Base-by-base conservation (phyloP, 192 early-diverging fungal species). In the Umbelopsis sp. region DNA sequence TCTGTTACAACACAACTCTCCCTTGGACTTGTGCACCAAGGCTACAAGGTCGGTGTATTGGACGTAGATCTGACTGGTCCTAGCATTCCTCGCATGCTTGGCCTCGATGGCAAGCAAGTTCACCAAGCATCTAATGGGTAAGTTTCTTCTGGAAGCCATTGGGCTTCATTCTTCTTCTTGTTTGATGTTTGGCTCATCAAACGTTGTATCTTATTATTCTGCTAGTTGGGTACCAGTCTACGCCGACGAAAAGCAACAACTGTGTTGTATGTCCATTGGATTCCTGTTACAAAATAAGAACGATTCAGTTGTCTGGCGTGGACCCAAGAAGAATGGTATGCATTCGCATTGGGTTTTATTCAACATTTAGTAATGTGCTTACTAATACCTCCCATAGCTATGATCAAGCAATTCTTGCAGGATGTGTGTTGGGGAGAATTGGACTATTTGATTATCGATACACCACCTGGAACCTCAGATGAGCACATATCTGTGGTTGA, bases 21-120 rank as follows among this genome's bases (percentile, higher is more conserved):
- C 9, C 79, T 93, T 8, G 83, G 88, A 29, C 74, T 94, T 16
- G 84, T 82, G 7, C 75, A 84, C 52, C 78, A 82, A 66, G 90
- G 89, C 36, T 83, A 83, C 74, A 85, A 84, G 51, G 96, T 99
- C 6, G 98, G 97, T 16, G 83, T 97, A 0, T 81, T 99, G 66
- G 98, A 99, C 82, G 92, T 99, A 78, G 98, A 99, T 80, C 89
- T 99, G n/a, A 94, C 92, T 49, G 98, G 98, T 3, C 98, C 98
- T 3, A 95, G 93, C 45, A 90, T 99, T 67, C 96, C 98, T 49
- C 93, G 91, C 8, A 97, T 99, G 97, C 86, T 95, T 11, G 98
- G 98, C 3, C 76, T 97, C 25, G 94, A 94, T 68, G 92, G 91
- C 36, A 90, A 89, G 69, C 89, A 90, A 72, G 91, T 98, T 38